A percentile compares a stretch with the other conserved stretches of the same genome.
These are phyloP conservation scores for Aspergillus carlsbadensis DNA, from an alignment of 495 filamentous ascomycete genomes.

Conservation along the genomic window DNA sequence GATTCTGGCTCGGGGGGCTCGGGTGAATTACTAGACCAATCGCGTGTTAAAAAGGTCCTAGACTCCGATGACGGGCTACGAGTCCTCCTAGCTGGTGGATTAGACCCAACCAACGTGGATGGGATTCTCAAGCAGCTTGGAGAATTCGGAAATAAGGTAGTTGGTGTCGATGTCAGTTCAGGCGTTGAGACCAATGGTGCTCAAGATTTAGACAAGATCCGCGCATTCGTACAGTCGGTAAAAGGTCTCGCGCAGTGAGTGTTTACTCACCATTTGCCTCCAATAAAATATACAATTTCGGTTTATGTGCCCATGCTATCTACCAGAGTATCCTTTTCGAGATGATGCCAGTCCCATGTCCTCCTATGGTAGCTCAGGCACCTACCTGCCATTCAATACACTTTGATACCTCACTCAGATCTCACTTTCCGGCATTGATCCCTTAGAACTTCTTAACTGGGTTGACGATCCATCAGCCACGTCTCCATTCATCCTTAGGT, in stretches of 20 bases:
- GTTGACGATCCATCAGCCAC: too few species aligned
- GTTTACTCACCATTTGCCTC: not conserved
- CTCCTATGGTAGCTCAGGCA: not conserved
- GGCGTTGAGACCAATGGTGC: slow-evolving; percentile 83
- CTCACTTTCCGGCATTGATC: not conserved
- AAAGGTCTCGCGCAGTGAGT: slow-evolving; percentile 48
- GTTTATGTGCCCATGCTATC: too few species aligned
- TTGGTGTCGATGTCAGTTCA: slow-evolving; percentile 89
- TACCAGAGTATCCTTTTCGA: too few species aligned
- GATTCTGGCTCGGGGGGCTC: slow-evolving; percentile 84
- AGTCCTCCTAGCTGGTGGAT: slow-evolving; percentile 79
- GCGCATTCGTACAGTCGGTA: slow-evolving; percentile 71
- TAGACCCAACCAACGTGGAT: slow-evolving; percentile 72
- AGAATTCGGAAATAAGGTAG: slow-evolving; percentile 54
- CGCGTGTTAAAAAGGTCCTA: slow-evolving; percentile 60
- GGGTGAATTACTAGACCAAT: slow-evolving; percentile 70
- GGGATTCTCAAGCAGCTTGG: slow-evolving; percentile 59
- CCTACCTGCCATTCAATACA: not conserved
- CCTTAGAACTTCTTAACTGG: too few species aligned
- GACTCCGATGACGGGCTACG: slow-evolving; percentile 60
- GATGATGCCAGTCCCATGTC: not conserved
- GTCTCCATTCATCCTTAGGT: too few species aligned
- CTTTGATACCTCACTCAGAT: slow-evolving; percentile 4
- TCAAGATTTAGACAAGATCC: slow-evolving; percentile 82
- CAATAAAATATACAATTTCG: not conserved